A percentile compares a stretch with the other conserved stretches of the same genome.
These are phyloP conservation scores for Heterococcus sp. DNA, from an alignment of 108 stramenopile genomes.

Conservation along the genomic window DNA sequence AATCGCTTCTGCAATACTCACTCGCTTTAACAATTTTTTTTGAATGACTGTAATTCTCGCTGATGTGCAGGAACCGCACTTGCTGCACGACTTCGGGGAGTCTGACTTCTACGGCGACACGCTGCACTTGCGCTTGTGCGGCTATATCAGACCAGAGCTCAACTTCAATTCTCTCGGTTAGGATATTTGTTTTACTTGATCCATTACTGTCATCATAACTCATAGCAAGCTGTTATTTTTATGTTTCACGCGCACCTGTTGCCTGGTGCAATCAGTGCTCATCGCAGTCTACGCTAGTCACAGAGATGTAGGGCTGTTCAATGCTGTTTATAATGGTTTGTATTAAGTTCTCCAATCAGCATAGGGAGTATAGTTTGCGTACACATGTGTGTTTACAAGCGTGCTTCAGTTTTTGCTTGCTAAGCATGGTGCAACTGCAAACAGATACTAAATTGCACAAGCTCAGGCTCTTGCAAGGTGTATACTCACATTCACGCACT, in stretches of 20 bases:
- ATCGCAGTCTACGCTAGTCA: background rate
- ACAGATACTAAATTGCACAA: background rate
- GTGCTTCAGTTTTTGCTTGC: background rate
- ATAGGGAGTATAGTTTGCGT: too few relatives aligned
- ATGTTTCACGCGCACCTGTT: background rate
- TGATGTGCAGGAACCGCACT: slow-evolving; percentile 51
- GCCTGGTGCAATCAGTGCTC: background rate
- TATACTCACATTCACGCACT: background rate
- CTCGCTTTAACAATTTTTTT: too few relatives aligned
- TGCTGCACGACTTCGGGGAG: slow-evolving; percentile 48
- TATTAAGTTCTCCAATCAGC: background rate
- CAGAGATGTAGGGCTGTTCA: background rate
- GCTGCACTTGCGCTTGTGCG: slow-evolving; percentile 46
- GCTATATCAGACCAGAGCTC: slow-evolving; percentile 58
- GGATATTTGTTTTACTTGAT: background rate
- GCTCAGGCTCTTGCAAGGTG: background rate
- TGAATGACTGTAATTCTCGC: too few relatives aligned
- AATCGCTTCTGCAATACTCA: too few relatives aligned
- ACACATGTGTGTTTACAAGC: too few relatives aligned
- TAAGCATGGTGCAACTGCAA: background rate
- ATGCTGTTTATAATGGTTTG: background rate
- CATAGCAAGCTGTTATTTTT: background rate
- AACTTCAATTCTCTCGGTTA: slow-evolving; percentile 54
- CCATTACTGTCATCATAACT: background rate
- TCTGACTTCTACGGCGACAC: slow-evolving; percentile 60